These are phyloP conservation scores for Cyberlindnera xishuangbannaensis DNA, from an alignment of 805 yeast species.

Conservation along the genomic window DNA sequence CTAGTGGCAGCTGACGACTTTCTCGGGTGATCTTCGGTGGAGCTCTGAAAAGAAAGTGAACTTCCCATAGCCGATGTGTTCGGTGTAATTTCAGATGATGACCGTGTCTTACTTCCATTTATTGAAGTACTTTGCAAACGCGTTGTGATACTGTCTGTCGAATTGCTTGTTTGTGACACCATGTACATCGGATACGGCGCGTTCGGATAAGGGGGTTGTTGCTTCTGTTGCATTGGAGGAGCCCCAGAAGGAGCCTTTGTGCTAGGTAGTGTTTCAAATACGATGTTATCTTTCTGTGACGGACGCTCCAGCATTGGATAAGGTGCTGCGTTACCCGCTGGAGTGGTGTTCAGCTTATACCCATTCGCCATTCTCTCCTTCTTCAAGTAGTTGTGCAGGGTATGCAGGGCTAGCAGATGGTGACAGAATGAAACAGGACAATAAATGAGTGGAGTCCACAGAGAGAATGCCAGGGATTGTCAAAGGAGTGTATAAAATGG, in stretches of 20 bases:
- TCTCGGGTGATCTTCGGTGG: constrained; percentile 4
- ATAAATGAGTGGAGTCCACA: too few relatives aligned
- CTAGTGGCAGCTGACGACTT: constrained; percentile 1
- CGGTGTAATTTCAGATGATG: constrained; percentile 1
- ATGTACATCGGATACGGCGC: constrained; percentile 7
- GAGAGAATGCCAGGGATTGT: too few relatives aligned
- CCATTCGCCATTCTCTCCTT: too few relatives aligned
- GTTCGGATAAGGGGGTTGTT: constrained; percentile 6
- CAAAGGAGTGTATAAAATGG: too few relatives aligned
- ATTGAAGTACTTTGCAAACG: constrained; percentile 5
- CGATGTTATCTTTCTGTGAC: background rate
- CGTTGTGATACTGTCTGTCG: constrained; percentile 10
- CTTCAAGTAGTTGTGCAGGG: too few relatives aligned
- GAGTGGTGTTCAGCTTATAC: background rate
- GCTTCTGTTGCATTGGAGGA: background rate
- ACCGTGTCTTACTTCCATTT: constrained; percentile 1
- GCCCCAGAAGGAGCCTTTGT: background rate
- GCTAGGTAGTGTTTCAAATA: background rate
- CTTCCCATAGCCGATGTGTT: constrained; percentile 6
- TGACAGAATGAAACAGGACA: too few relatives aligned
- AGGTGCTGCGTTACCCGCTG: background rate
- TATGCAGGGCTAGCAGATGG: too few relatives aligned
- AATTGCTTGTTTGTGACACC: constrained; percentile 1
- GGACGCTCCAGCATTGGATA: background rate
- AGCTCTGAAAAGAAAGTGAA: constrained; percentile 6